Evolutionary conservation across 192 early-diverging fungal species (phyloP).

Genomic region (Dissophora ornata): DNA sequence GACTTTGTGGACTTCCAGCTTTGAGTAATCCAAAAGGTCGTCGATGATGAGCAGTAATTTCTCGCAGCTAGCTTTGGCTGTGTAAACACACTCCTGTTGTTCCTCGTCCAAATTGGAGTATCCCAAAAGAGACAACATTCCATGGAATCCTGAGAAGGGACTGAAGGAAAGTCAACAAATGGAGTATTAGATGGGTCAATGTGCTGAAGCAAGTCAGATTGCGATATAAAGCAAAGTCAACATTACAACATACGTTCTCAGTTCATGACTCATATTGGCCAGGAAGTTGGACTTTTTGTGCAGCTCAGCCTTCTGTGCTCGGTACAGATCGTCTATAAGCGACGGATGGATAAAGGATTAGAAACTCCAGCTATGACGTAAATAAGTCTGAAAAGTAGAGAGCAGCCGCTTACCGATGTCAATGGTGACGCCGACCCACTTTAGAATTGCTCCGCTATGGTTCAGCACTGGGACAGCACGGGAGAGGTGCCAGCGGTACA

Average conservation of each 20-base stretch:
- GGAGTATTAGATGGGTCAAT: too few relatives aligned
- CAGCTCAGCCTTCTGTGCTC: conserved; percentile 55
- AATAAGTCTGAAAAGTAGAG: background rate
- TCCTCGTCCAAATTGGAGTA: conserved; percentile 62
- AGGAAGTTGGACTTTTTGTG: conserved; percentile 61
- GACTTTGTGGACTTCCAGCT: conserved; percentile 69
- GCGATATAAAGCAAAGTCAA: too few relatives aligned
- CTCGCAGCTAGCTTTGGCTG: conserved; percentile 63
- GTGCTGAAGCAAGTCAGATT: too few relatives aligned
- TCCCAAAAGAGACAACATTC: conserved; percentile 62
- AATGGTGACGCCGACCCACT: conserved; percentile 50
- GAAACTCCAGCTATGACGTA: too few relatives aligned
- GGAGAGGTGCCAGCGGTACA: conserved; percentile 51
- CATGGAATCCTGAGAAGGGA: conserved; percentile 66
- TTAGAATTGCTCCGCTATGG: conserved; percentile 40
- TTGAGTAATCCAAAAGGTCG: conserved; percentile 62
- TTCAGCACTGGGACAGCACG: conserved; percentile 41
- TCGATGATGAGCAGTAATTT: conserved; percentile 62
- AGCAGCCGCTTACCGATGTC: conserved; percentile 39
- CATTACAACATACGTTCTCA: conserved; percentile 46
- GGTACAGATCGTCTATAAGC: conserved; percentile 46
- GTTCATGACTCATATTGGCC: conserved; percentile 62
- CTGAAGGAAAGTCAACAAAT: too few relatives aligned
- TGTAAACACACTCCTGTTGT: conserved; percentile 60
- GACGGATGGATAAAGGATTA: too few relatives aligned